Evolutionary conservation across 1,139 yeast genomes (phyloP).

Genomic region (Candida sp.): DNA sequence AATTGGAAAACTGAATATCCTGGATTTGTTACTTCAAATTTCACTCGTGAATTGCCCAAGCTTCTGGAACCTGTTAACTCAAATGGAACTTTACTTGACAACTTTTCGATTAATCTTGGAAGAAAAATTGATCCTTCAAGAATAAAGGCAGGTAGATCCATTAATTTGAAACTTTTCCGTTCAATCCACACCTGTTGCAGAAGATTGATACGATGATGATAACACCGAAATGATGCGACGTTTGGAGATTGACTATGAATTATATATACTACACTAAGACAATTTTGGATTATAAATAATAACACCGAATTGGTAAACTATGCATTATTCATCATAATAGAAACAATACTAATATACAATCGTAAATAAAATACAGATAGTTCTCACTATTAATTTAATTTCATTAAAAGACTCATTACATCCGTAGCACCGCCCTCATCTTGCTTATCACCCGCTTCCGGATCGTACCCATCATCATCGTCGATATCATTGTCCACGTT

Average conservation of each 20-base stretch:
- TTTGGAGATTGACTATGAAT: too few relatives aligned
- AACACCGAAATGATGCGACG: too few relatives aligned
- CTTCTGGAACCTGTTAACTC: conserved; percentile 3
- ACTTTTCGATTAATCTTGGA: conserved; percentile 6
- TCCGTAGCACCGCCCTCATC: conserved; percentile 6
- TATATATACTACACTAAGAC: too few relatives aligned
- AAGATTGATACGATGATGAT: conserved; percentile 5
- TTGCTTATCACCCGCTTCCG: not conserved
- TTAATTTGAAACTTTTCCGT: not conserved
- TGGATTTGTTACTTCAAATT: conserved; percentile 5
- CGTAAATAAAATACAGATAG: conserved; percentile 1
- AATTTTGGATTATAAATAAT: too few relatives aligned
- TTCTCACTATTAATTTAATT: conserved; percentile 18
- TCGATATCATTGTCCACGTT: conserved; percentile 9
- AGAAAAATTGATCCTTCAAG: conserved; percentile 2
- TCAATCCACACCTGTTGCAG: not conserved
- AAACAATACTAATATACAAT: not conserved
- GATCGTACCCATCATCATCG: conserved; percentile 9
- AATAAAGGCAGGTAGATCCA: not conserved
- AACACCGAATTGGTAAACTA: too few relatives aligned
- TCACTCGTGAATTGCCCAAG: conserved; percentile 13
- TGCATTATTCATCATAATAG: too few relatives aligned
- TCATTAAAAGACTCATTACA: conserved; percentile 34
- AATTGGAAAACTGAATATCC: conserved; percentile 7
- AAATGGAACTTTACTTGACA: conserved; percentile 5